A percentile compares a stretch with the other conserved stretches of the same genome.
Evolutionary conservation across 768 basidiomycete species (phyloP).

Genomic region (Boletus reticulatus): DNA sequence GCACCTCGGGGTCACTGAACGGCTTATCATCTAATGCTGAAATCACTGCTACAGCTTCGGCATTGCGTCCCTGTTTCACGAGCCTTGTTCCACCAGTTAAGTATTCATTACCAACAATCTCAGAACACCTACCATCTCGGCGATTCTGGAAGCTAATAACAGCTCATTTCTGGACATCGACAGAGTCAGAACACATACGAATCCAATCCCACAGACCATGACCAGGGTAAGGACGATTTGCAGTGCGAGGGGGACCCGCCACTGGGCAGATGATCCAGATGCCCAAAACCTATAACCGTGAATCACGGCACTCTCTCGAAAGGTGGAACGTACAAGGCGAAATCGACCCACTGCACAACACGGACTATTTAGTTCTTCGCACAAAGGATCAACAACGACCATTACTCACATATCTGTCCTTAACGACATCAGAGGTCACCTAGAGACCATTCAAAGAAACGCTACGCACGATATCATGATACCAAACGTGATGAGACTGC

Average conservation of each 20-base stretch:
- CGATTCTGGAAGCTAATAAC: slow-evolving; percentile 52
- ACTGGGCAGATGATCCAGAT: slow-evolving; percentile 50
- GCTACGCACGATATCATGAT: slow-evolving; percentile 57
- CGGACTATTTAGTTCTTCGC: slow-evolving; percentile 1
- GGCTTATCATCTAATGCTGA: slow-evolving; percentile 58
- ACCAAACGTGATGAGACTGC: slow-evolving; percentile 60
- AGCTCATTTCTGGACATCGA: neutral
- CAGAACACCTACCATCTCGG: slow-evolving; percentile 46
- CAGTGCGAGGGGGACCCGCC: slow-evolving; percentile 61
- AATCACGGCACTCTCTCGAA: neutral
- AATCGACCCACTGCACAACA: slow-evolving; percentile 54
- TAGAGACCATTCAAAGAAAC: neutral
- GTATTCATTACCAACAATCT: neutral
- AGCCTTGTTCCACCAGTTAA: slow-evolving; percentile 38
- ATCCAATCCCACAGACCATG: slow-evolving; percentile 45
- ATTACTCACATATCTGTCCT: slow-evolving; percentile 22
- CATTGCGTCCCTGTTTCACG: slow-evolving; percentile 50
- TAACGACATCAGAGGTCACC: neutral
- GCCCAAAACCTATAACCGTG: slow-evolving; percentile 45
- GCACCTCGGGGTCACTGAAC: slow-evolving; percentile 43
- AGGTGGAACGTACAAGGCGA: slow-evolving; percentile 45
- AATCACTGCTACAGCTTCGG: slow-evolving; percentile 58
- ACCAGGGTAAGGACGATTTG: slow-evolving; percentile 56
- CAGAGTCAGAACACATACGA: slow-evolving; percentile 36
- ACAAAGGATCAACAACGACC: neutral